A percentile compares a stretch with the other conserved stretches of the same genome.
These are phyloP conservation scores for Leptographium radiaticola DNA, from an alignment of 2,329 filamentous ascomycete genomes.

Conservation along the genomic window DNA sequence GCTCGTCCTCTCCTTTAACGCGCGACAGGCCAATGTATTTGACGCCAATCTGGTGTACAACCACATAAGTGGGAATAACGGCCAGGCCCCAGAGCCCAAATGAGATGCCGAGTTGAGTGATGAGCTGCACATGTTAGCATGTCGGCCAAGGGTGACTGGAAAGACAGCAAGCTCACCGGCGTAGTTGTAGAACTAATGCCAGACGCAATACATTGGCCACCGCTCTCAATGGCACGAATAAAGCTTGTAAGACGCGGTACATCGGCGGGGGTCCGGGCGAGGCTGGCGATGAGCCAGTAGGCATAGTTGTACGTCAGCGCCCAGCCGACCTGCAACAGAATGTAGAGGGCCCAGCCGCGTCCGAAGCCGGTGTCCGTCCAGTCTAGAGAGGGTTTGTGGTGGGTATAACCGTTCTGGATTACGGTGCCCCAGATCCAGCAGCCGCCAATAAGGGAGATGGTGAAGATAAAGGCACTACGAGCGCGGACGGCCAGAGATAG, in stretches of 20 bases:
- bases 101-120: background rate
- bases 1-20: background rate
- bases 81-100: constrained; percentile 1
- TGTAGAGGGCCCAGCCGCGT: constrained; percentile 1
- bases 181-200: background rate
- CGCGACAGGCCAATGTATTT: background rate
- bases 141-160: background rate
- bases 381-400: background rate
- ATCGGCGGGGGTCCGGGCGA: background rate
- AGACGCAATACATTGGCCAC: background rate
- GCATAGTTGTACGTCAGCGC: constrained; percentile 1
- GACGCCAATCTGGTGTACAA: background rate
- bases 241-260: background rate
- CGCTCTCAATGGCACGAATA: background rate
- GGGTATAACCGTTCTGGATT: background rate
- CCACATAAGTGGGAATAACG: background rate
- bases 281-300: constrained; percentile 1
- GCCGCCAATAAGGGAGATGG: background rate
- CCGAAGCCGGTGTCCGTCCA: background rate
- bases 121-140: background rate
- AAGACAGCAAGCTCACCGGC: background rate
- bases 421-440: background rate
- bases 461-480: background rate
- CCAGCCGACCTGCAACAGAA: background rate
- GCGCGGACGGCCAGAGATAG: background rate